Evolutionary conservation across 2,329 filamentous ascomycete genomes (phyloP).

Genomic region (Xylariomycetidae sp.): DNA sequence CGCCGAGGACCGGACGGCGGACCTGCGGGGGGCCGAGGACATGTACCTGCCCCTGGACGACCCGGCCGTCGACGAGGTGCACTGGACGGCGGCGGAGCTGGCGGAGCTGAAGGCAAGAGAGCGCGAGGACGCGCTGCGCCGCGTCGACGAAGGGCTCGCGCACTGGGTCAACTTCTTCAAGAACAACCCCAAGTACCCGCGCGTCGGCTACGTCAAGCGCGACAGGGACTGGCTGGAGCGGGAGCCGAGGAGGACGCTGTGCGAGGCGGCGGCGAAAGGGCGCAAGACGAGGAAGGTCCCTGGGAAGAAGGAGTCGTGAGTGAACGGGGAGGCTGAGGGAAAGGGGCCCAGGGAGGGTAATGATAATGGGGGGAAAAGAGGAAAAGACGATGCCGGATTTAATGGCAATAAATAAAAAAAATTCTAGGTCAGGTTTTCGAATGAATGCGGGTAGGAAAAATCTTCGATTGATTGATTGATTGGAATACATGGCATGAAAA

Average conservation of each 20-base stretch:
- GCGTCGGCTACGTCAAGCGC: conserved; percentile 69
- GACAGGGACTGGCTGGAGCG: conserved; percentile 58
- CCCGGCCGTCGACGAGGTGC: conserved; percentile 59
- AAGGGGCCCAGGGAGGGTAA: too few relatives aligned
- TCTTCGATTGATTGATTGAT: too few relatives aligned
- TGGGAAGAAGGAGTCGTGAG: conserved; percentile 33
- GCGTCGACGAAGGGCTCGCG: conserved; percentile 62
- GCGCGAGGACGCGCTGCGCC: conserved; percentile 55
- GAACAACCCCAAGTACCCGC: conserved; percentile 74
- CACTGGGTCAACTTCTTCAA: conserved; percentile 84
- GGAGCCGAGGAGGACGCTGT: conserved; percentile 60
- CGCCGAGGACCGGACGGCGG: conserved; percentile 73
- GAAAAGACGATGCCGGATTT: too few relatives aligned
- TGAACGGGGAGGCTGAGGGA: too few relatives aligned
- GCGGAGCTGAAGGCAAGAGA: conserved; percentile 56
- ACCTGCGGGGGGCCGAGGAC: conserved; percentile 80
- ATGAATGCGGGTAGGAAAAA: too few relatives aligned
- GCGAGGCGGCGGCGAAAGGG: conserved; percentile 61
- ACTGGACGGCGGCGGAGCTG: conserved; percentile 52
- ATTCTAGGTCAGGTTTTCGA: too few relatives aligned
- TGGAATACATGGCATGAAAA: too few relatives aligned
- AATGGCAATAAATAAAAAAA: too few relatives aligned
- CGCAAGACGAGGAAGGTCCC: conserved; percentile 55
- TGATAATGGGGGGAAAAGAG: too few relatives aligned
- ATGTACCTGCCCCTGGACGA: conserved; percentile 71